phyloP scores from a whole-genome alignment of 768 basidiomycete species.

The Imleria badia region DNA sequence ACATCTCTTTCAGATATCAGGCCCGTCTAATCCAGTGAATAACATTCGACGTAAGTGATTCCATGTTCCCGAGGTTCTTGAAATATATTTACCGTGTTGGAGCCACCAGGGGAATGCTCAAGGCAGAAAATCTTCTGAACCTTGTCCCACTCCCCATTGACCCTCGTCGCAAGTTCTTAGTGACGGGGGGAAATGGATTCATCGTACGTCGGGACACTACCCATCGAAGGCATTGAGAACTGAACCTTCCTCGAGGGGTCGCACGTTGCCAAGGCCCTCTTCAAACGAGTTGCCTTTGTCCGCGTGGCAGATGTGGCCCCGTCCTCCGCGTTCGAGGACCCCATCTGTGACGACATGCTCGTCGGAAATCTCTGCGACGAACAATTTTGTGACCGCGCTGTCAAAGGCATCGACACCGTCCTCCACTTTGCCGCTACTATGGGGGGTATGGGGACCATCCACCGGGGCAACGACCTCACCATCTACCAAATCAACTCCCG shows the following conservation, averaged over 20 bases:
- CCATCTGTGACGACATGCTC: constrained; percentile 36
- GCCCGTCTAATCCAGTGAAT: background rate
- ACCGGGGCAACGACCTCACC: constrained; percentile 44
- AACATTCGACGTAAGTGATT: background rate
- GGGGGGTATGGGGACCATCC: constrained; percentile 68
- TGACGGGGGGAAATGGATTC: constrained; percentile 55
- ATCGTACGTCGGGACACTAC: constrained; percentile 37
- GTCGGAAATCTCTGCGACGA: constrained; percentile 48
- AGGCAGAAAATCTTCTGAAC: background rate
- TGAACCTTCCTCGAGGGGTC: constrained; percentile 42
- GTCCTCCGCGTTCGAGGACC: constrained; percentile 20
- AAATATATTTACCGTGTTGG: background rate
- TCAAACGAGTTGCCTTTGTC: constrained; percentile 32
- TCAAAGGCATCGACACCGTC: constrained; percentile 43
- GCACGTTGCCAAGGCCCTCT: constrained; percentile 45
- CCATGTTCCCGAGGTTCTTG: background rate
- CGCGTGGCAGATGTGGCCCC: constrained; percentile 44
- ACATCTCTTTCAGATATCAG: background rate
- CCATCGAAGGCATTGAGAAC: background rate
- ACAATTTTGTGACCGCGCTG: constrained; percentile 36
- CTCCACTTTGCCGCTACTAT: constrained; percentile 61
- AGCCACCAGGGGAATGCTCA: background rate
- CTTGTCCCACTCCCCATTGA: background rate
- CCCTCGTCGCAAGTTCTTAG: constrained; percentile 28
- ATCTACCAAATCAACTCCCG: constrained; percentile 51